Base-by-base conservation (phyloP, 352 stramenopile genomes). In the Bremia lactucae region DNA sequence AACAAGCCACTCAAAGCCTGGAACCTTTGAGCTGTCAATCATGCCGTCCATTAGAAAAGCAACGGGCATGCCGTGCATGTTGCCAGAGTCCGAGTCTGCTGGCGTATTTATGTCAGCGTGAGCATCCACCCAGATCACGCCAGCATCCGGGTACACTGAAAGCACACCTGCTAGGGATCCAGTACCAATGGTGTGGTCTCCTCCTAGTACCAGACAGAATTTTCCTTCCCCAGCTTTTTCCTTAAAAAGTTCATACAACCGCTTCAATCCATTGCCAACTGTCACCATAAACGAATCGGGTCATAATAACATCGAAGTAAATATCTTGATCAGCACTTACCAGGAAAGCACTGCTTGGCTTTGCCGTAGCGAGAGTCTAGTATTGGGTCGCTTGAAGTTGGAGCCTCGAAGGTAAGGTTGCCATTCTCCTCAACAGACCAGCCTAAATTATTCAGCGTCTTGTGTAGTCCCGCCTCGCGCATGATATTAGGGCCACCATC, bases 21-120 rank as follows among this genome's bases (percentile, higher is more conserved):
- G 92, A 40, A 97, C 65, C 47, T 80, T 83, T 4, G 74, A 68
- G 42, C 70, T 72, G 57, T 96, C 71, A 18, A 96, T 68, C 49
- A 96, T 83, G 6, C 90, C 77, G 19, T 87, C 59, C 72, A 98
- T 96, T 20, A 98, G 59, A 56, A 98, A 86, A 24, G 89, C 84
- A 33, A 98, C 74, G 0, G 95, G 95, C 95, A 98, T 98, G 31
- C 95, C 95, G 69, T 98, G 95, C 86, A 98, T 97, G 60, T 98
- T 98, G 31, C 95, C 95, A 51, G 78, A 90, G 33, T 67, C 83
- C 14, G 80, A 96, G 11, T 72, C 79, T 16, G 64, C 44, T 2
- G 95, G 95, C n/a, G 89, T 97, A 72, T 98, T 98, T 49, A 98
- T 91, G 73, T 98, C 95, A 31, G 93, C 95, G 69, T 98, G 95